Evolutionary conservation across 2,329 filamentous ascomycete genomes (phyloP).

Genomic region (Geosmithia putterillii): DNA sequence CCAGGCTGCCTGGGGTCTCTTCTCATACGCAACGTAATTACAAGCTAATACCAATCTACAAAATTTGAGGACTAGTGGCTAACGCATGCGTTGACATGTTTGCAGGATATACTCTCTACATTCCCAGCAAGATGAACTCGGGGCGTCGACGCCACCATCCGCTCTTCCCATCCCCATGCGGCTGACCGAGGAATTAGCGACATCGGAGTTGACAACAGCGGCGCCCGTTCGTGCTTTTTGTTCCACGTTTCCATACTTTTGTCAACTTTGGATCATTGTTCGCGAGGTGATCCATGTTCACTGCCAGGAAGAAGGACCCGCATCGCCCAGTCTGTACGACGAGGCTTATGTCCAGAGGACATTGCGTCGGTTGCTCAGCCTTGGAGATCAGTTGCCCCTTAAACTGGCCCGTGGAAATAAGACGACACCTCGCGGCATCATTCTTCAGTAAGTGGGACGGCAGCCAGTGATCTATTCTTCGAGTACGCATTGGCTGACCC

Average conservation of each 20-base stretch:
- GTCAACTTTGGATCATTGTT: slow-evolving; percentile 2
- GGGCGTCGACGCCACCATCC: background rate
- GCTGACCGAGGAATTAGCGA: background rate
- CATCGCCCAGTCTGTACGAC: background rate
- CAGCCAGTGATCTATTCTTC: background rate
- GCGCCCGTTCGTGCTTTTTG: background rate
- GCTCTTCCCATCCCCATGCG: background rate
- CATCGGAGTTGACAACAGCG: background rate
- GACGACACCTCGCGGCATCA: slow-evolving; percentile 3
- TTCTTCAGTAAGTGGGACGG: slow-evolving; percentile 3
- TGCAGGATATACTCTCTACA: slow-evolving; percentile 3
- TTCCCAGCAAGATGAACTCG: slow-evolving; percentile 3
- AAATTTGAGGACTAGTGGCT: background rate
- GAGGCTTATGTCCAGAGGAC: background rate
- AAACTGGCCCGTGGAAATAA: slow-evolving; percentile 3
- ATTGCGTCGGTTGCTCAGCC: slow-evolving; percentile 1
- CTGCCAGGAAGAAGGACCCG: background rate
- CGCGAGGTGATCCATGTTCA: slow-evolving; percentile 1
- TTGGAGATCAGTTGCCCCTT: slow-evolving; percentile 2
- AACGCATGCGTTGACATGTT: background rate
- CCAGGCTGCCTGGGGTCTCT: slow-evolving; percentile 5
- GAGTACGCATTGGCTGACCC: background rate
- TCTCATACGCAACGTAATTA: slow-evolving; percentile 4
- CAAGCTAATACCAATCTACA: background rate
- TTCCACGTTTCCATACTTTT: background rate